phyloP scores from a whole-genome alignment of 2,329 filamentous ascomycete species.

The Cladosporium sp. region DNA sequence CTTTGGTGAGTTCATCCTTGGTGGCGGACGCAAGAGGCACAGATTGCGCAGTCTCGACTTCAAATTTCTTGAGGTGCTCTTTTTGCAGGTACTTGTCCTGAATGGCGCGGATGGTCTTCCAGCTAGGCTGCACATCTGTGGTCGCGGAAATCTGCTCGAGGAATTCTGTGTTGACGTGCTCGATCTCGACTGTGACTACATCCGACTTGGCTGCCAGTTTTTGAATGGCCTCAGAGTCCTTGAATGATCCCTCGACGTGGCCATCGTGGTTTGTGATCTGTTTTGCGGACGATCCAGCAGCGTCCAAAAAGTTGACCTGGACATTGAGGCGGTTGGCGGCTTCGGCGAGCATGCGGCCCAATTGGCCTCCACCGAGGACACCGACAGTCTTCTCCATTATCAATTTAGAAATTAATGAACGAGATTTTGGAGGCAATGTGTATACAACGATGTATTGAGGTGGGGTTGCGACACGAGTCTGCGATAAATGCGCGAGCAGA shows the following conservation, averaged over 20 bases:
- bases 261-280: constrained; percentile 74
- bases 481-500: not conserved
- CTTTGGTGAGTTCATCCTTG: constrained; percentile 61
- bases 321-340: constrained; percentile 78
- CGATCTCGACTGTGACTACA: constrained; percentile 89
- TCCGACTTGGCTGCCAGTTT: constrained; percentile 76
- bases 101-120: constrained; percentile 82
- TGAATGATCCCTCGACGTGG: constrained; percentile 86
- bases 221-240: constrained; percentile 74
- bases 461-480: not conserved
- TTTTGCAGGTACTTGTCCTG: constrained; percentile 95
- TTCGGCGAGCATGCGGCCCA: constrained; percentile 93
- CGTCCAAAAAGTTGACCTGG: constrained; percentile 76
- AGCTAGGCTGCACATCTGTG: constrained; percentile 71
- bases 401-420: not conserved
- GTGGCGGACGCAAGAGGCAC: constrained; percentile 63
- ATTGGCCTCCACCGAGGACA: constrained; percentile 52
- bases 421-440: not conserved
- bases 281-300: constrained; percentile 74
- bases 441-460: not conserved
- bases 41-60: constrained; percentile 72
- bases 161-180: constrained; percentile 89
- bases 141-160: constrained; percentile 76
- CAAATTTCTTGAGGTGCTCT: constrained; percentile 67
- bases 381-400: constrained; percentile 35